These are phyloP conservation scores for Phytophthora brassicae DNA, from an alignment of 352 stramenopile species.

Conservation along the genomic window DNA sequence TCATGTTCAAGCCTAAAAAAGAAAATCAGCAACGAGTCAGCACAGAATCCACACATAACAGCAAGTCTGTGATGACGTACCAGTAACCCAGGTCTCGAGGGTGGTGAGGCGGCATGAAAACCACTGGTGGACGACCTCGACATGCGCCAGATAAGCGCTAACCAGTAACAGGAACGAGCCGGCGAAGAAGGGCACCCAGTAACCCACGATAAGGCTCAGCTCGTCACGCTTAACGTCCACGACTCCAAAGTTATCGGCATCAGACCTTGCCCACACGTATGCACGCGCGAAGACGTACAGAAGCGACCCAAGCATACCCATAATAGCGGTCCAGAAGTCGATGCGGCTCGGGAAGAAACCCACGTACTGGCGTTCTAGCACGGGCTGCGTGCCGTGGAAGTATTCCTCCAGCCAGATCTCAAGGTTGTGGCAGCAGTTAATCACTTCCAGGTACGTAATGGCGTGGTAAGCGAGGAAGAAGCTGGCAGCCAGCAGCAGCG, in stretches of 20 bases:
- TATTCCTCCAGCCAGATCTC: constrained; percentile 88
- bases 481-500: constrained; percentile 55
- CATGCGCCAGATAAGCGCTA: constrained; percentile 76
- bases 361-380: constrained; percentile 66
- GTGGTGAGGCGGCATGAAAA: constrained; percentile 75
- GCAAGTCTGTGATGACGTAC: constrained; percentile 27
- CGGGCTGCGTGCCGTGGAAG: constrained; percentile 70
- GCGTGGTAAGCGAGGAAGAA: constrained; percentile 62
- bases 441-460: constrained; percentile 84
- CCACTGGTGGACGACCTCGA: constrained; percentile 85
- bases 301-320: constrained; percentile 62
- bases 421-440: constrained; percentile 89
- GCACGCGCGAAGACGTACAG: constrained; percentile 63
- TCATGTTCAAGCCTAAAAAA: constrained; percentile 52
- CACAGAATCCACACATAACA: constrained; percentile 2
- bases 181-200: constrained; percentile 85
- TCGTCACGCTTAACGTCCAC: constrained; percentile 69
- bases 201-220: constrained; percentile 65
- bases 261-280: constrained; percentile 55
- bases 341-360: constrained; percentile 84
- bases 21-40: constrained; percentile 19
- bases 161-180: constrained; percentile 76
- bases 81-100: constrained; percentile 48
- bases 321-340: constrained; percentile 74
- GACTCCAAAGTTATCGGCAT: constrained; percentile 74